phyloP scores from a whole-genome alignment of 331 rosid genomes.

The Prunus yedoensis region DNA sequence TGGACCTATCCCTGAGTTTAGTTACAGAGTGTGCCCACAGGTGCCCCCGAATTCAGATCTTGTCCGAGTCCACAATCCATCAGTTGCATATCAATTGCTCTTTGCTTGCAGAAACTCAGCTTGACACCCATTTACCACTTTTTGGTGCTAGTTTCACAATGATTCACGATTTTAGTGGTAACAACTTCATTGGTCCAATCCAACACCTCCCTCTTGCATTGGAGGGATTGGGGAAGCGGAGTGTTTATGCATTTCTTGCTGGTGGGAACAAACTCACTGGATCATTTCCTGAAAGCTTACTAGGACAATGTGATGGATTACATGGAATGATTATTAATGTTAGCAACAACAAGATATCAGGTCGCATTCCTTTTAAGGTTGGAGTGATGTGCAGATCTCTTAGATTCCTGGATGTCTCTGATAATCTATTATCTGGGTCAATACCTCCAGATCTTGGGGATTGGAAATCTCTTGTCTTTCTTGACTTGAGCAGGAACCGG shows the following conservation, averaged over 20 bases:
- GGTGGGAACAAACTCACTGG: constrained; percentile 37
- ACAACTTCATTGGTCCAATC: constrained; percentile 35
- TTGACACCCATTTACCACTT: constrained; percentile 24
- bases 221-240: constrained; percentile 19
- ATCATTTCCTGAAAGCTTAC: constrained; percentile 24
- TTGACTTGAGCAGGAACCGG: constrained; percentile 43
- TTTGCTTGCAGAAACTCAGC: constrained; percentile 34
- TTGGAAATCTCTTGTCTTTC: constrained; percentile 34
- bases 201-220: constrained; percentile 27
- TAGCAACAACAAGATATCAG: constrained; percentile 34
- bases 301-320: constrained; percentile 30
- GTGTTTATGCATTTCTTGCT: constrained; percentile 36
- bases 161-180: constrained; percentile 33
- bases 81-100: constrained; percentile 16
- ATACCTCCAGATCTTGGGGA: constrained; percentile 36
- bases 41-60: constrained; percentile 14
- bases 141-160: constrained; percentile 10
- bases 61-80: not conserved
- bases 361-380: constrained; percentile 28
- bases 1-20: constrained; percentile 33
- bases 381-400: constrained; percentile 35
- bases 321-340: constrained; percentile 29
- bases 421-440: constrained; percentile 33
- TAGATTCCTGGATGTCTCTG: constrained; percentile 34
- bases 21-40: constrained; percentile 15